Conservation (phyloP, 129 eudicot genomes). For the Sambucus nigra region DNA sequence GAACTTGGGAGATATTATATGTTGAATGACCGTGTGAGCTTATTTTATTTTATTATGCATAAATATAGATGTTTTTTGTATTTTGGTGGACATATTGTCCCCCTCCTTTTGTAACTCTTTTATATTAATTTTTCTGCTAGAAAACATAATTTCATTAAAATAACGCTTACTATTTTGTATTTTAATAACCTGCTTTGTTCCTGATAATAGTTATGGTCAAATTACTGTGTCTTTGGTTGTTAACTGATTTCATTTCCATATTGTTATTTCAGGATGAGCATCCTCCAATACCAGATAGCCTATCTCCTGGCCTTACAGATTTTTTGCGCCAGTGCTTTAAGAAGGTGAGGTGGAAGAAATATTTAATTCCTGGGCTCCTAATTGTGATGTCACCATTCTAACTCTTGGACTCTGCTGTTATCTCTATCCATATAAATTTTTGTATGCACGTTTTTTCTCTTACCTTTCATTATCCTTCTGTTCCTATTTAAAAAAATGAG, state of each 20-base stretch:
- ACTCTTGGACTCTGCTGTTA: conserved; percentile 4
- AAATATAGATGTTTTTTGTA: no score
- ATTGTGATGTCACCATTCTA: not conserved
- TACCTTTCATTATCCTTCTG: not conserved
- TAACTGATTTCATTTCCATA: conserved; percentile 5
- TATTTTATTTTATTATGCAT: no score
- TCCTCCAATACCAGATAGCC: conserved; percentile 94
- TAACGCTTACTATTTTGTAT: no score
- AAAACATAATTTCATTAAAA: no score
- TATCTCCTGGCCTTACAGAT: conserved; percentile 87
- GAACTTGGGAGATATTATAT: no score
- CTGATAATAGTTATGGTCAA: not conserved
- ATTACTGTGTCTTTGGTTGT: not conserved
- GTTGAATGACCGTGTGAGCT: no score
- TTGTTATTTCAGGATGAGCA: conserved; percentile 66
- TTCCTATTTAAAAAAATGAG: not conserved
- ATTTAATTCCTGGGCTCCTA: conserved; percentile 1
- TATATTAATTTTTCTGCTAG: no score
- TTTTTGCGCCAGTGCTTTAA: conserved; percentile 90
- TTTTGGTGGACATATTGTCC: no score
- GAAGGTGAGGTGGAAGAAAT: conserved; percentile 52
- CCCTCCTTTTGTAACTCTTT: no score
- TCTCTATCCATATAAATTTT: not conserved
- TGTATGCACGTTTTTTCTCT: not conserved
- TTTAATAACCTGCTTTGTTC: no score